phyloP scores from a whole-genome alignment of 2,329 filamentous ascomycete species.

The Pseudogymnoascus sp. region DNA sequence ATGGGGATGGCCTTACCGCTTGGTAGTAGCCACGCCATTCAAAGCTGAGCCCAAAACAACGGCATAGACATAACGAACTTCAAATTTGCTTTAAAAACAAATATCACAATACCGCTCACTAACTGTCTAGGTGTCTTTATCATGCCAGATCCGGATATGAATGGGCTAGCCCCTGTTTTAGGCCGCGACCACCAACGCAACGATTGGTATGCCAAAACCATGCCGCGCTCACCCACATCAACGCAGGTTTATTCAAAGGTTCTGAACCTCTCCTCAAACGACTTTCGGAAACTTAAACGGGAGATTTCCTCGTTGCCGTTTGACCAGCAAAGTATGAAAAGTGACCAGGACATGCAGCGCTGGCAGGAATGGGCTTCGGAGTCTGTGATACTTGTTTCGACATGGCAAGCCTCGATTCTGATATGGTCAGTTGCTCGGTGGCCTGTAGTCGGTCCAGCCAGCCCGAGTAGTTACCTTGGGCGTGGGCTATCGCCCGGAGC shows the following conservation, averaged over 20 bases:
- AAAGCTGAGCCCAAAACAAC: neutral
- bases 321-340: neutral
- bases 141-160: neutral
- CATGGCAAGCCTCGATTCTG: neutral
- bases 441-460: too few species aligned
- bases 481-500: too few species aligned
- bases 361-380: neutral
- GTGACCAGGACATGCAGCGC: neutral
- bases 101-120: neutral
- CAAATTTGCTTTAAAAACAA: neutral
- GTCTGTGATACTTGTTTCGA: neutral
- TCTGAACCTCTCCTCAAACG: neutral
- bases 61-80: neutral
- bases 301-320: neutral
- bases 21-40: neutral
- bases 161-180: neutral
- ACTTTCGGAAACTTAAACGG: neutral
- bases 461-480: too few species aligned
- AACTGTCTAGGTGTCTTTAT: neutral
- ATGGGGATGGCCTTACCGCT: neutral
- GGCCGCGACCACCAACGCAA: neutral
- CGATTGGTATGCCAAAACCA: neutral
- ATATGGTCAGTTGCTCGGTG: too few species aligned
- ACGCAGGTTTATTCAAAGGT: neutral
- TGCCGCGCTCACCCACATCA: neutral